Percentiles rank a stretch among this genome's conserved stretches.
These are phyloP conservation scores for Mycotypha africana DNA, from an alignment of 371 early-diverging fungal species.

Conservation along the genomic window DNA sequence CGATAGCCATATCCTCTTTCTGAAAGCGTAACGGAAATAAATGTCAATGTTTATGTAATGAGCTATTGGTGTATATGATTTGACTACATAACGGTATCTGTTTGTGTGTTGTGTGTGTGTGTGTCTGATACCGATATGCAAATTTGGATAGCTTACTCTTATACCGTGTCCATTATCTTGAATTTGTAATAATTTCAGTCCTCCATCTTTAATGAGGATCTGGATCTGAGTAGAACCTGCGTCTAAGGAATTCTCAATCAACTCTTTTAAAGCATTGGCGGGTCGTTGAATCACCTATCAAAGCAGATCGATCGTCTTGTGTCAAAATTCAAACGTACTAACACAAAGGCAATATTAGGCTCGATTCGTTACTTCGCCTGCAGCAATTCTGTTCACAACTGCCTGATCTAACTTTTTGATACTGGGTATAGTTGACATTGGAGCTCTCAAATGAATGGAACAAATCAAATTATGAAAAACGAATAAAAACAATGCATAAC, in stretches of 20 bases:
- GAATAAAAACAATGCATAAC: no score
- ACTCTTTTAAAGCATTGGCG: slow-evolving; percentile 94
- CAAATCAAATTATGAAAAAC: no score
- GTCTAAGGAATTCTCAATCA: slow-evolving; percentile 97
- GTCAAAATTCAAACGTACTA: not conserved
- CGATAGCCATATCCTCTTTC: slow-evolving; percentile 76
- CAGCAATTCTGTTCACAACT: slow-evolving; percentile 93
- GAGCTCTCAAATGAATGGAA: no score
- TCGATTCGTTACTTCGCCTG: slow-evolving; percentile 80
- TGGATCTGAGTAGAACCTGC: slow-evolving; percentile 86
- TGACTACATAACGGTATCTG: no score
- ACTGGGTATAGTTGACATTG: slow-evolving; percentile 16
- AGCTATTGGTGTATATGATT: not conserved
- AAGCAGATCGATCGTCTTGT: not conserved
- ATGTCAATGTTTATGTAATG: no score
- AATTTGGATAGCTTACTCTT: slow-evolving; percentile 30
- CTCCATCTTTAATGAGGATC: slow-evolving; percentile 81
- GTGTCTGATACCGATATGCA: no score
- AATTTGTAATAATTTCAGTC: slow-evolving; percentile 88
- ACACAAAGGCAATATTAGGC: not conserved
- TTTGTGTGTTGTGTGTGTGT: not conserved
- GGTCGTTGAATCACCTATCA: slow-evolving; percentile 90
- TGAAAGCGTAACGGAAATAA: no score
- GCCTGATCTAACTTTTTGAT: slow-evolving; percentile 69
- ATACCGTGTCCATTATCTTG: slow-evolving; percentile 98